Percentiles rank a stretch among this genome's conserved stretches.
Evolutionary conservation across 495 filamentous ascomycete genomes (phyloP).

Genomic region (Massariosphaeria phaeospora): DNA sequence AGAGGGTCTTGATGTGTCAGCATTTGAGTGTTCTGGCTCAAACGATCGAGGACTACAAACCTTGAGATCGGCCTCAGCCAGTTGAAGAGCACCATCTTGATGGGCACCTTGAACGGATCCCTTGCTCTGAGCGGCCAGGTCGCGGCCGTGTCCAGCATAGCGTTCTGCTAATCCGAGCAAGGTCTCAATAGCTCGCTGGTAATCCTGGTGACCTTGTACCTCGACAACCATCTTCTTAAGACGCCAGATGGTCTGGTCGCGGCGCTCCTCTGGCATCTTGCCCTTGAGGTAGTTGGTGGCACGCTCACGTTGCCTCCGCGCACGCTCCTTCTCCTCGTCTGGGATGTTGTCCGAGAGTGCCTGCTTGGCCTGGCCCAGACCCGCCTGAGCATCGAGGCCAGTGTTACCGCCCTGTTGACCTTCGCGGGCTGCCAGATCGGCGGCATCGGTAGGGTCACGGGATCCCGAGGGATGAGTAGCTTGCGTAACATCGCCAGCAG

Average conservation of each 20-base stretch:
- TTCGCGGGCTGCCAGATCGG: constrained; percentile 44
- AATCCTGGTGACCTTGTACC: constrained; percentile 89
- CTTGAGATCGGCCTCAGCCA: constrained; percentile 76
- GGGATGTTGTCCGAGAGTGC: constrained; percentile 51
- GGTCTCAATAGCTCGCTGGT: constrained; percentile 82
- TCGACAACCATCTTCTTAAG: constrained; percentile 98
- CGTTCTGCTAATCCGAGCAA: constrained; percentile 77
- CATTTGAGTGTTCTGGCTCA: constrained; percentile 35
- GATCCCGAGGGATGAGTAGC: constrained; percentile 49
- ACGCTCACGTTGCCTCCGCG: constrained; percentile 51
- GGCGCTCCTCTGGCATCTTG: constrained; percentile 90
- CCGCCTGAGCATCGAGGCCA: constrained; percentile 54
- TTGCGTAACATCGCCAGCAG: constrained; percentile 53
- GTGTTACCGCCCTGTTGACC: constrained; percentile 44
- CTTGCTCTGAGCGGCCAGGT: constrained; percentile 55
- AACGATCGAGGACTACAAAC: constrained; percentile 46
- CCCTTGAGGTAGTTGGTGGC: constrained; percentile 67
- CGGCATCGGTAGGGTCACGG: constrained; percentile 49
- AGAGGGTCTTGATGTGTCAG: constrained; percentile 64
- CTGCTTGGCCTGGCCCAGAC: constrained; percentile 48
- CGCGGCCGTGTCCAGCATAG: constrained; percentile 72
- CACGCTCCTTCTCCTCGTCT: constrained; percentile 59
- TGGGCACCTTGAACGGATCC: constrained; percentile 67
- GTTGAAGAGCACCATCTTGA: constrained; percentile 53
- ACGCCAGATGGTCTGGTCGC: constrained; percentile 86